These are phyloP conservation scores for Sporothrix brunneoviolacea DNA, from an alignment of 2,329 filamentous ascomycete species.

Conservation along the genomic window DNA sequence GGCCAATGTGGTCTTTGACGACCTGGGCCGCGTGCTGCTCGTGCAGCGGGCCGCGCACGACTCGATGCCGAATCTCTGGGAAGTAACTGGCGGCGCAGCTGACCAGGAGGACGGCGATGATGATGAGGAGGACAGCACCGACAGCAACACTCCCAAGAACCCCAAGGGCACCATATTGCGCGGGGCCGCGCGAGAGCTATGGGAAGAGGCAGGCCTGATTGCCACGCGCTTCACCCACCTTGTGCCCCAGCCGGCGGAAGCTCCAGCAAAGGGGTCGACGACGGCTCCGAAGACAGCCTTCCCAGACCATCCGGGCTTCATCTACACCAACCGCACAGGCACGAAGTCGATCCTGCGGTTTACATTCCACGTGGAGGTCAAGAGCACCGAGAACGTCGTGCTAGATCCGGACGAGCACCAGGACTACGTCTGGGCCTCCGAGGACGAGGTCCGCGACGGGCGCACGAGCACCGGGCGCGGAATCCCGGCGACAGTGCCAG, in stretches of 20 bases:
- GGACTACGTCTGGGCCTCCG: constrained; percentile 27
- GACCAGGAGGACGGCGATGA: constrained; percentile 27
- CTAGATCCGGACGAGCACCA: constrained; percentile 31
- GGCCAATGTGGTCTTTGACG: constrained; percentile 25
- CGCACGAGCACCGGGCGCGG: not conserved
- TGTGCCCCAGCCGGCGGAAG: constrained; percentile 12
- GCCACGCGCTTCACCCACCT: constrained; percentile 22
- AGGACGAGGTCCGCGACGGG: constrained; percentile 25
- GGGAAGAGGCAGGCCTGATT: constrained; percentile 35
- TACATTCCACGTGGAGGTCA: constrained; percentile 24
- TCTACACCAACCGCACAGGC: constrained; percentile 24
- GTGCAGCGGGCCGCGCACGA: constrained; percentile 34
- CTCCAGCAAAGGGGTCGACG: not conserved
- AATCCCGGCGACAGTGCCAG: constrained; percentile 10
- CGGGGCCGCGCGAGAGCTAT: constrained; percentile 33
- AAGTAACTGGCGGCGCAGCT: constrained; percentile 35
- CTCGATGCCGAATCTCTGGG: constrained; percentile 35
- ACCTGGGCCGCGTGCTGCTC: constrained; percentile 28
- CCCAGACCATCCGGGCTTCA: constrained; percentile 10
- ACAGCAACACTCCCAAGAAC: not conserved
- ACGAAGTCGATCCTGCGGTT: constrained; percentile 21
- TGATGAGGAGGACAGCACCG: not conserved
- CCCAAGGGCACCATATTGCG: constrained; percentile 27
- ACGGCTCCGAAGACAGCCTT: not conserved
- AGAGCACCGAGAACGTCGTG: constrained; percentile 6